phyloP scores from a whole-genome alignment of 2,329 filamentous ascomycete species.

The Tolypocladium inflatum region DNA sequence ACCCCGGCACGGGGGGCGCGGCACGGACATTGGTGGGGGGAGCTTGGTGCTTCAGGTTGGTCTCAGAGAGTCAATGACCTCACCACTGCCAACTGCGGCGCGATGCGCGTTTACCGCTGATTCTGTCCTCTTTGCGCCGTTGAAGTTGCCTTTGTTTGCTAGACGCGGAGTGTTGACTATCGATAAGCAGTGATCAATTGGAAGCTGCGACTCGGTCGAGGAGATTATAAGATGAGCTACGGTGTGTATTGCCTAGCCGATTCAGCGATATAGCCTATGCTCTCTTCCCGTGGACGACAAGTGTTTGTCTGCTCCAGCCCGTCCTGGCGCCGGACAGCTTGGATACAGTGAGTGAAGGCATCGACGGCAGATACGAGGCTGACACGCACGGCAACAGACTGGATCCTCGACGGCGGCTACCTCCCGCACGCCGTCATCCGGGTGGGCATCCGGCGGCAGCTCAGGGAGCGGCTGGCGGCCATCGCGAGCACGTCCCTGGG shows the following conservation, averaged over 20 bases:
- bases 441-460: slow-evolving; percentile 55
- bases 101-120: not conserved
- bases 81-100: not conserved
- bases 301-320: not conserved
- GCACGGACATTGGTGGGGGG: not conserved
- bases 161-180: not conserved
- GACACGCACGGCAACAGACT: slow-evolving; percentile 26
- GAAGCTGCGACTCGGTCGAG: not conserved
- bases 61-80: slow-evolving; percentile 1
- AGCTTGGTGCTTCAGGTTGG: not conserved
- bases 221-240: slow-evolving; percentile 5
- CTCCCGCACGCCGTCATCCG: slow-evolving; percentile 55
- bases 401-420: slow-evolving; percentile 55
- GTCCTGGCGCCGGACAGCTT: too few species aligned
- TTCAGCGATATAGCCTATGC: too few species aligned
- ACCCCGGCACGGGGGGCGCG: not conserved
- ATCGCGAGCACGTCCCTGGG: slow-evolving; percentile 45
- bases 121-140: not conserved
- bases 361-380: not conserved
- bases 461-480: slow-evolving; percentile 46
- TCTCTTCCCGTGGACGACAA: not conserved
- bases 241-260: not conserved
- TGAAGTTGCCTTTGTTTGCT: not conserved
- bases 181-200: not conserved
- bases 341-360: too few species aligned